Base-by-base conservation (phyloP, 2,329 filamentous ascomycete species). In the Fusarium floridanum region DNA sequence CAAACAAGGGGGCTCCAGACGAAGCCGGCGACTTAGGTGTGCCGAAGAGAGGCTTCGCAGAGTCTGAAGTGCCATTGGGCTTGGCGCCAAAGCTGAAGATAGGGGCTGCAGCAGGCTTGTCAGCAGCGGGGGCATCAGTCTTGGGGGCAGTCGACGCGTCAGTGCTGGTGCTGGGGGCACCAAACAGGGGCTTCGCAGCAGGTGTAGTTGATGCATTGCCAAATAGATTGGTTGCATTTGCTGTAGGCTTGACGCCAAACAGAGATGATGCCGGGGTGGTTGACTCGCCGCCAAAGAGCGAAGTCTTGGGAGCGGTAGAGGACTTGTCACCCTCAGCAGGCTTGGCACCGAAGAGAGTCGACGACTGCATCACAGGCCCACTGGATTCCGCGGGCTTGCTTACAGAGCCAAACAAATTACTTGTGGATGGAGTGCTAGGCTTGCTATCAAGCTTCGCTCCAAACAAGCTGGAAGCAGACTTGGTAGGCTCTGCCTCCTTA, bases 11-110 rank as follows among this genome's bases (percentile, higher is more conserved):
- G 22, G 78, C 60, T 41, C 77, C 61, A 8, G 80, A 76, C 50
- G 78, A 64, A 6, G 81, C 69, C 6, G 81, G 80, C 32, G 84
- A 83, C 67, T 82, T 83, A 32, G 82, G 80, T 10, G 80, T 76
- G 16, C 81, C 81, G 64, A 86, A 86, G 16, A 84, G 71, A 16
- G 84, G 81, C 74, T 84, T 85, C 16, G 79, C 60, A 6, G 80
- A 65, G 12, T 78, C 73, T 16, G 77, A 71, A 55, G 77, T 73
- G 24, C 77, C 79, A 43, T 81, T 81, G 2, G 78, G 67, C 62
- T 82, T 81, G 57, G 74, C 73, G 36, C 71, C 81, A 60, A 85
- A 86, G 62, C 72, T 79, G 73, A 85, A 83, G 6, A 77, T 74
- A 17, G 82, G 78, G 36, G 79, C 74, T 22, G 79, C 74, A 17